Base-by-base conservation (phyloP, 805 yeast species). In the Naumovozyma baii region DNA sequence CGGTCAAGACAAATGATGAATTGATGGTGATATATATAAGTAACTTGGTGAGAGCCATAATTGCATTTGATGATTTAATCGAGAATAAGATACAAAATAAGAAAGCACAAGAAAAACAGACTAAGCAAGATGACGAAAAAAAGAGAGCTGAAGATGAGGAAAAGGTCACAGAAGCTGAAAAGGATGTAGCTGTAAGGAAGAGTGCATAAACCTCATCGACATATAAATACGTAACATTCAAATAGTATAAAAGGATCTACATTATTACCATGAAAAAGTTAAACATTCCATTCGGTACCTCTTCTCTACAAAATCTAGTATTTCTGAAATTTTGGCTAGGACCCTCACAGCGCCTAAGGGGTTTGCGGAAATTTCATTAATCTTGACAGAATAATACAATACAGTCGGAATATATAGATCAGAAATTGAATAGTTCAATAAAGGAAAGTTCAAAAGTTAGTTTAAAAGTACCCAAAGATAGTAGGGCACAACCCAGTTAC, bases 41-140 rank as follows among this genome's bases (percentile, higher is more conserved):
- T 54, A 80, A 90, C 38, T 68, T 92, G 53, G 95, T 92, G 18
- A 76, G 97, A 57, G 83, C 97, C 4, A 88, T 94, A 53, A 83
- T 92, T 56, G 94, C 97, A 9, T 90, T 92, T 73, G 95, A 92
- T 63, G 94, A 92, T 61, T 73, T 92, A 62, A 92, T 92, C 57
- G 97, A 92, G 54, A 94, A 94, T 67, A 92, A 92, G 66, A 79
- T 92, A 49, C 85, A 83, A 51, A 87, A 87, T 61, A 80, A 78
- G 56, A 73, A 69, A 41, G 42, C 64, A 20, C 65, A 61, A 38
- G 66, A 63, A 40, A 54, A 55, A 36, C 34, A 38, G 16, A 53
- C 52, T 30, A 56, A 66, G 37, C 72, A 68, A 32, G 66, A 61
- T 13, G 70, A 62, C 40, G 45, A 44, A 7, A 67, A 67, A 5